A percentile compares a stretch with the other conserved stretches of the same genome.
These are phyloP conservation scores for Aurifilum marmelostoma DNA, from an alignment of 2,329 filamentous ascomycete species.

Conservation along the genomic window DNA sequence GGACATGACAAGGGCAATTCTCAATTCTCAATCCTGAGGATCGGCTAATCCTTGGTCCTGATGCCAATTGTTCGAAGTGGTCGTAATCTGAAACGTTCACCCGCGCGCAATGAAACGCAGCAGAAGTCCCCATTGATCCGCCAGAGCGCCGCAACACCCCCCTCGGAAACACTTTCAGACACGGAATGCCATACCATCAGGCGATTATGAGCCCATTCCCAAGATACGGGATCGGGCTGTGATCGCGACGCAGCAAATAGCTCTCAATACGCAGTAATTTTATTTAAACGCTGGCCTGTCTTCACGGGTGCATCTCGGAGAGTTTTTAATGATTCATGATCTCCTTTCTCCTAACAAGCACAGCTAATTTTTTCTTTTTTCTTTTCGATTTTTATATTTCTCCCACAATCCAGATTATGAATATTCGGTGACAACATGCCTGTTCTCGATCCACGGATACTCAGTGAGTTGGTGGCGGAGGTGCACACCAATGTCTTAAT, in stretches of 20 bases:
- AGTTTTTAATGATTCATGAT: neutral
- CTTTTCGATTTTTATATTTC: neutral
- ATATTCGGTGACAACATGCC: constrained; percentile 16
- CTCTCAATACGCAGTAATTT: neutral
- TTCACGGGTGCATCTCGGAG: neutral
- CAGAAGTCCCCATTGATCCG: neutral
- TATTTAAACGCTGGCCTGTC: neutral
- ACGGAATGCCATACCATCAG: constrained; percentile 10
- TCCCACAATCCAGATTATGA: neutral
- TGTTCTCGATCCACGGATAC: constrained; percentile 21
- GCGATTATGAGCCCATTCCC: constrained; percentile 4
- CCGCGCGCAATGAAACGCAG: neutral
- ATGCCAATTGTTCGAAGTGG: neutral
- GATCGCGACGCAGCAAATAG: neutral
- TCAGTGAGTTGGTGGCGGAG: constrained; percentile 25
- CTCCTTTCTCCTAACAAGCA: neutral
- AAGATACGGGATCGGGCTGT: neutral
- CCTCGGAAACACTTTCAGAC: constrained; percentile 10
- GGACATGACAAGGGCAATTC: constrained; percentile 4
- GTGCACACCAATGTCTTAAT: constrained; percentile 21
- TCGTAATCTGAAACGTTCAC: constrained; percentile 4
- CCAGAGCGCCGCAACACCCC: neutral
- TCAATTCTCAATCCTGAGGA: constrained; percentile 1
- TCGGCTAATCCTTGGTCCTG: neutral
- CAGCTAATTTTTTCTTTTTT: neutral